Evolutionary conservation across 2,329 filamentous ascomycete genomes (phyloP).

Genomic region (Beauveria brongniartii): DNA sequence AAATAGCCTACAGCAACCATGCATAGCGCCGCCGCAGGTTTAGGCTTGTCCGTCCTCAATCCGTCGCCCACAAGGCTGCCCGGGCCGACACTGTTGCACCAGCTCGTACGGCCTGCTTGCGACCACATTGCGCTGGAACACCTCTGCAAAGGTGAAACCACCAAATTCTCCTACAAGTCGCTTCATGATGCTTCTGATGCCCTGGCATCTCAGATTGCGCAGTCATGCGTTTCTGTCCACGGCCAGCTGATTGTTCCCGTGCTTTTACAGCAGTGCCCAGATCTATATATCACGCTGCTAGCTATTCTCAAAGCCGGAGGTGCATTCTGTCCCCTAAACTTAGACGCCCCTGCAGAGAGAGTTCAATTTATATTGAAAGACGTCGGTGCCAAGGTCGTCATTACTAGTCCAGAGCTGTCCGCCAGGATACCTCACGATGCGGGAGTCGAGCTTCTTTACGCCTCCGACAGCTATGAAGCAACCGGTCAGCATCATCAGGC

Average conservation of each 20-base stretch:
- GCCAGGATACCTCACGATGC: slow-evolving; percentile 29
- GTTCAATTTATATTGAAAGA: slow-evolving; percentile 76
- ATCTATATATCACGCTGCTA: slow-evolving; percentile 69
- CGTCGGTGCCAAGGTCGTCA: slow-evolving; percentile 58
- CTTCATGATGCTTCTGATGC: slow-evolving; percentile 50
- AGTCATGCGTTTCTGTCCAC: slow-evolving; percentile 7
- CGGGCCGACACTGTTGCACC: slow-evolving; percentile 40
- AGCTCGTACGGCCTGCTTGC: slow-evolving; percentile 46
- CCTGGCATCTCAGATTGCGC: slow-evolving; percentile 44
- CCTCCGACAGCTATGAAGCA: slow-evolving; percentile 20
- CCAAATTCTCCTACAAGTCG: slow-evolving; percentile 50
- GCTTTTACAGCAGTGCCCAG: slow-evolving; percentile 66
- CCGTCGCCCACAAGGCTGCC: slow-evolving; percentile 30
- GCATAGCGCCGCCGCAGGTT: slow-evolving; percentile 14
- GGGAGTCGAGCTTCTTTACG: slow-evolving; percentile 27
- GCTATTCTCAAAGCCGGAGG: slow-evolving; percentile 74
- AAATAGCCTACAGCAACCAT: slow-evolving; percentile 15
- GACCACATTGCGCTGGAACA: slow-evolving; percentile 25
- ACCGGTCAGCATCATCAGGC: neutral
- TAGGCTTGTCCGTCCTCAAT: slow-evolving; percentile 38
- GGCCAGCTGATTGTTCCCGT: slow-evolving; percentile 58
- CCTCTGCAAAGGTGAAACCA: slow-evolving; percentile 18
- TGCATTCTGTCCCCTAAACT: slow-evolving; percentile 76
- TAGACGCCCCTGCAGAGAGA: slow-evolving; percentile 69
- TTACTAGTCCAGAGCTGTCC: slow-evolving; percentile 49